Evolutionary conservation across 2,329 filamentous ascomycete genomes (phyloP), one percentile per base, ranked within the genome.

Genomic region (Alternaria gansuensis): DNA sequence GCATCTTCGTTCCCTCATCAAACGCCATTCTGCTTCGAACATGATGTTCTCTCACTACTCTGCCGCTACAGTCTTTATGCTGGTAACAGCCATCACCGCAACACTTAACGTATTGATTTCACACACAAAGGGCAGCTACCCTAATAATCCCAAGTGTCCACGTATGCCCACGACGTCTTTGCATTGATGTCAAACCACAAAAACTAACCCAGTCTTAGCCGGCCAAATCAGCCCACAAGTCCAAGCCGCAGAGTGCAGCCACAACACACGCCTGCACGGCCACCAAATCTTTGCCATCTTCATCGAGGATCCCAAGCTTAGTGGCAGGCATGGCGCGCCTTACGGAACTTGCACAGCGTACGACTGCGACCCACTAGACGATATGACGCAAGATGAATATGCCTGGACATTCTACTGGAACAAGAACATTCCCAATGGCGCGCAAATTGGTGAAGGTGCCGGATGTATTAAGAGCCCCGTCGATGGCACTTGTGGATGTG

Each of bases 231-330:
- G 74, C 39, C 72, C 65, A 31, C 73, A 71, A 44, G 80, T 80
- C 62, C 78, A 81, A 68, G 78, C 78, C 21, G 78, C 79, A 39
- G 79, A 81, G 62, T 80, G 78, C 70, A 70, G 72, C 51, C 72
- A 79, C 68, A 80, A 80, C 69, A 79, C 77, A 1, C 77, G 77
- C 17, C 17, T 17, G 17, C 40, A 68, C 67, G 11, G 62, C 66
- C 36, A 73, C 59, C 75, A 80, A 58, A 80, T 77, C 13, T 80
- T 79, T 41, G 78, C 77, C 44, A 67, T 79, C 49, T 80, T 79
- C 67, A 74, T 68, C n/a, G 77, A 75, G 6, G 79, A 83, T 68
- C 81, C 82, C 68, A 67, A 81, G 54, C 82, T 82, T 65, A 79
- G 83, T 62, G 62, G 58, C 23, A 66, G 66, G 59, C 54, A 82